Base-by-base conservation (phyloP, 306 rosid genomes). In the Vigna trinervia region DNA sequence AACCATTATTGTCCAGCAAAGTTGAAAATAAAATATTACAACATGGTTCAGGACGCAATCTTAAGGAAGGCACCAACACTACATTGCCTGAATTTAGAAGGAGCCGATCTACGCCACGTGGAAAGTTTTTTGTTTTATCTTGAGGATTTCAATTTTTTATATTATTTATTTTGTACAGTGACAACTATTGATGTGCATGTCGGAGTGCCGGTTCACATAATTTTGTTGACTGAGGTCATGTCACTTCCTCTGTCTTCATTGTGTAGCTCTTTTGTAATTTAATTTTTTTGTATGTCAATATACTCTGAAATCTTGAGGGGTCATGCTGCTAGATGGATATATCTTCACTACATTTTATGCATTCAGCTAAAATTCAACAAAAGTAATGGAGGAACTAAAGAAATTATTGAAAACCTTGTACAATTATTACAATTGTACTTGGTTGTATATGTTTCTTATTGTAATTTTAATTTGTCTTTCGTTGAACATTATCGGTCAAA, bases 71-170 rank as follows among this genome's bases (percentile, higher is more conserved):
- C 28, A 73, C 73, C 88, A 89, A 85, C 45, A 45, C 77, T 23
- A 71, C 93, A 48, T 52, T 83, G 86, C 71, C 89, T 9, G 97
- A 92, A 22, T 68, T 78, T 36, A 87, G 89, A 63, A 92, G 98
- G 80, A 94, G 97, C 79, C 88, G 87, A 43, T 92, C 98, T 1
- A 87, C 97, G 10, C 97, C 98, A 41, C 97, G 96, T 8, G 94
- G 98, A 36, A 88, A 94, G 76, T 84, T 87, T 85, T 88, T 86
- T 74, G 83, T 81, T 62, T 64, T 77, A 47, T 81, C 93, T 51
- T 92, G 87, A 86, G 81, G 84, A 81, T 78, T 74, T 74, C 66
- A 5, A 30, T 54, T 30, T 51, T 52, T 76, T 14, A 66, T 75
- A 20, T n/a, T 19, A 38, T 70, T 53, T 32, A 43, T 74, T 67